A percentile compares a stretch with the other conserved stretches of the same genome.
Conservation (phyloP, 192 early-diverging fungal species). For the Chytriomyces confervae region DNA sequence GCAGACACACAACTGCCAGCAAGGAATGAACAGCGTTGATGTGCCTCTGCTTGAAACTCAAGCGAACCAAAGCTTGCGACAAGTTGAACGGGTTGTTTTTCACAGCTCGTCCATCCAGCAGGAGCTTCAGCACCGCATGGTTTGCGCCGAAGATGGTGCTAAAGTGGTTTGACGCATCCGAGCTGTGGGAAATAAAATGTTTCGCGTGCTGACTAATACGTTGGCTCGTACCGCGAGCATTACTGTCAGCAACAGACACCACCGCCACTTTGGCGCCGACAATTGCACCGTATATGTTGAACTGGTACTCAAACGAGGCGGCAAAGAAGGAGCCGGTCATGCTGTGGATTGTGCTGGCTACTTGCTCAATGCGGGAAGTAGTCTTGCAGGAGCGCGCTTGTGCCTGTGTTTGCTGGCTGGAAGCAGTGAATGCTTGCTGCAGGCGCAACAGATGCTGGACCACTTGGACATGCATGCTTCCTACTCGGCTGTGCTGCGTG, state of each 20-base stretch:
- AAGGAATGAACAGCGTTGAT: background rate
- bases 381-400: background rate
- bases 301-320: conserved; percentile 1
- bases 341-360: background rate
- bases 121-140: background rate
- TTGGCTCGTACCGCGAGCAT: background rate
- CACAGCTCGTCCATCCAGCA: background rate
- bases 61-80: background rate
- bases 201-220: background rate
- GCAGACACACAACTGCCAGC: background rate
- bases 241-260: background rate
- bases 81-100: background rate
- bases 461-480: background rate
- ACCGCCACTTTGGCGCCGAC: conserved; percentile 8
- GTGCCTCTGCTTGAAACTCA: background rate
- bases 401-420: background rate
- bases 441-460: too few species aligned
- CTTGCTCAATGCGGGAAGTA: background rate
- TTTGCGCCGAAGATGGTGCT: background rate
- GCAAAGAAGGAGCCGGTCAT: background rate
- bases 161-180: background rate
- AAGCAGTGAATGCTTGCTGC: too few species aligned
- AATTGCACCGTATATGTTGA: background rate
- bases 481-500: background rate
- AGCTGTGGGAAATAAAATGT: background rate